Evolutionary conservation across 2,329 filamentous ascomycete genomes (phyloP).

Genomic region (Nemania bipapillata): DNA sequence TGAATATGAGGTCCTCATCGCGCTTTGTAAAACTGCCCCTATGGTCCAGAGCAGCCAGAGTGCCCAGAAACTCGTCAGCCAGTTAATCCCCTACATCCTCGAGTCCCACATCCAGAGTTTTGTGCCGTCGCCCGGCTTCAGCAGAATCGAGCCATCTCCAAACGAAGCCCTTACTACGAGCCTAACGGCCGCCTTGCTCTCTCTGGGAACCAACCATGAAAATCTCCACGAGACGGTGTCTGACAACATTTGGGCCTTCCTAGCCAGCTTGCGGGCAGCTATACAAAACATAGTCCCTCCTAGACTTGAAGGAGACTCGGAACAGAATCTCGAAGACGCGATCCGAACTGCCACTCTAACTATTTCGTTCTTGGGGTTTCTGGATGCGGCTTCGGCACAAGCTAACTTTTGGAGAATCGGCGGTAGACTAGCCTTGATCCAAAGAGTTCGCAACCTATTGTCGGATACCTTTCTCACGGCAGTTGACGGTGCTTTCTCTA

Average conservation of each 20-base stretch:
- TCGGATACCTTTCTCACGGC: slow-evolving; percentile 86
- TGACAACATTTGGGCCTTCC: slow-evolving; percentile 75
- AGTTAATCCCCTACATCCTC: slow-evolving; percentile 84
- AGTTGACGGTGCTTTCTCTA: slow-evolving; percentile 89
- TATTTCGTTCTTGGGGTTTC: slow-evolving; percentile 87
- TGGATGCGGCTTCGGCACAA: slow-evolving; percentile 82
- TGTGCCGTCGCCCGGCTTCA: slow-evolving; percentile 81
- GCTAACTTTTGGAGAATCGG: slow-evolving; percentile 82
- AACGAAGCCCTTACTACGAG: slow-evolving; percentile 85
- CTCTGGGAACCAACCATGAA: slow-evolving; percentile 77
- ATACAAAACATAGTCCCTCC: slow-evolving; percentile 66
- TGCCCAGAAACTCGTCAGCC: slow-evolving; percentile 80
- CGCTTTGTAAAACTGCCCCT: slow-evolving; percentile 89
- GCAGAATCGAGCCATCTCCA: slow-evolving; percentile 84
- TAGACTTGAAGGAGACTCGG: slow-evolving; percentile 66
- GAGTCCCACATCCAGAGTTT: slow-evolving; percentile 85
- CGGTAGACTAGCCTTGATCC: slow-evolving; percentile 78
- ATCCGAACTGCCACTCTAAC: slow-evolving; percentile 78
- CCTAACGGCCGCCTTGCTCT: slow-evolving; percentile 82
- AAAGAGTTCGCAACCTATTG: slow-evolving; percentile 76
- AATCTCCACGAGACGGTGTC: slow-evolving; percentile 74
- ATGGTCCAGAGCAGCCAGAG: slow-evolving; percentile 75
- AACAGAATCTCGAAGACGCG: slow-evolving; percentile 72
- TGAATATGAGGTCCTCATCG: slow-evolving; percentile 91
- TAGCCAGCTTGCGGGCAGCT: slow-evolving; percentile 74